These are phyloP conservation scores for Parathielavia appendiculata DNA, from an alignment of 495 filamentous ascomycete species.

Conservation along the genomic window DNA sequence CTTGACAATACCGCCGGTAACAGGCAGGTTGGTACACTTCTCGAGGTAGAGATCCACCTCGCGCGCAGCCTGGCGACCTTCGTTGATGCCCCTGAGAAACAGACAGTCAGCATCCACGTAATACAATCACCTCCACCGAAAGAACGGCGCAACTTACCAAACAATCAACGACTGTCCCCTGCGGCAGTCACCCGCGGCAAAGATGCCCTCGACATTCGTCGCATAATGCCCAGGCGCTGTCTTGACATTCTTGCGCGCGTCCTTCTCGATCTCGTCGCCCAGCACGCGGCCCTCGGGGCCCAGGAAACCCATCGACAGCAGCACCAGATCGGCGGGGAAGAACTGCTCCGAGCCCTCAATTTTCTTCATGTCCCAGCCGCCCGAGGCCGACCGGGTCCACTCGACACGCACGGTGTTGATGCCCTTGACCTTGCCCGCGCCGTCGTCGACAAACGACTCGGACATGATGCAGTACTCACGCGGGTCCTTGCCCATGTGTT, in stretches of 20 bases:
- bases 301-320: slow-evolving; percentile 97
- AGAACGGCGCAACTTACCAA: slow-evolving; percentile 58
- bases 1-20: slow-evolving; percentile 93
- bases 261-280: slow-evolving; percentile 82
- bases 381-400: slow-evolving; percentile 85
- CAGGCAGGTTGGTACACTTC: slow-evolving; percentile 73
- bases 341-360: slow-evolving; percentile 91
- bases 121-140: background rate
- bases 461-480: slow-evolving; percentile 99
- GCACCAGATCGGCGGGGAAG: slow-evolving; percentile 95
- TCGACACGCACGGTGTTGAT: slow-evolving; percentile 98
- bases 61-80: slow-evolving; percentile 88
- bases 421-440: slow-evolving; percentile 80
- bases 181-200: slow-evolving; percentile 94
- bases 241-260: slow-evolving; percentile 96
- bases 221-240: slow-evolving; percentile 83
- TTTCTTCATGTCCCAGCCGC: slow-evolving; percentile 99
- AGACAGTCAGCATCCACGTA: slow-evolving; percentile 26
- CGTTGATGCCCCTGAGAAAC: slow-evolving; percentile 85
- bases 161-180: slow-evolving; percentile 96
- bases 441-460: slow-evolving; percentile 94
- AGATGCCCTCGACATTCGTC: slow-evolving; percentile 85
- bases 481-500: slow-evolving; percentile 95
- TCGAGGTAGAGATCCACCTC: slow-evolving; percentile 91
- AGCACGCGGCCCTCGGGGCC: slow-evolving; percentile 89